Conservation (phyloP, 2,329 filamentous ascomycete species). For the Periconia sp. region DNA sequence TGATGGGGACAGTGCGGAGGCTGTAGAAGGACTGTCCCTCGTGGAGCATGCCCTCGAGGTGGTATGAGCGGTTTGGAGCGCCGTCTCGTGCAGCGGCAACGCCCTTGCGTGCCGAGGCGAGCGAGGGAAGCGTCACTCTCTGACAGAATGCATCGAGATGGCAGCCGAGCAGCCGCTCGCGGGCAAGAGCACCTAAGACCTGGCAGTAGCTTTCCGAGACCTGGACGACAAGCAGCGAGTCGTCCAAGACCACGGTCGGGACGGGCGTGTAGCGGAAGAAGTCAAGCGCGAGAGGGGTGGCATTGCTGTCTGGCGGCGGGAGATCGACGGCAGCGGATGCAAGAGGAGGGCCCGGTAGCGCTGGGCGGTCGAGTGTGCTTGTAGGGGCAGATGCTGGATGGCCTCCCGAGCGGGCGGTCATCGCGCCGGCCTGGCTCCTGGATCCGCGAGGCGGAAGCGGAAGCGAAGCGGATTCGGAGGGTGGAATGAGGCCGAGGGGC, state of each 20-base stretch:
- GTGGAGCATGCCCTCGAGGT: conserved; percentile 38
- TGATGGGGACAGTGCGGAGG: conserved; percentile 52
- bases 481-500: neutral
- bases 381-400: conserved; percentile 2
- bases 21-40: conserved; percentile 36
- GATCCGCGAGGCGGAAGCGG: no score
- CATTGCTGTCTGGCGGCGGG: conserved; percentile 14
- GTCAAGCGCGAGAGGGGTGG: conserved; percentile 18
- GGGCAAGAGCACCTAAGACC: conserved; percentile 36
- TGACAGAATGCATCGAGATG: conserved; percentile 50
- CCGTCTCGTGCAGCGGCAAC: conserved; percentile 47
- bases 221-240: conserved; percentile 61
- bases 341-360: conserved; percentile 10
- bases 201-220: conserved; percentile 53
- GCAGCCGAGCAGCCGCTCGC: conserved; percentile 44
- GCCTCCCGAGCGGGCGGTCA: conserved; percentile 17
- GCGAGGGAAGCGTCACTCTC: conserved; percentile 43
- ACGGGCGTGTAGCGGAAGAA: conserved; percentile 51
- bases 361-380: neutral
- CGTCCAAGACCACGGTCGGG: conserved; percentile 36
- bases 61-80: conserved; percentile 40
- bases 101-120: conserved; percentile 44
- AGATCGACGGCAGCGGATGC: conserved; percentile 19
- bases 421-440: conserved; percentile 8
- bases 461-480: conserved; percentile 9